Percentiles rank a stretch among this genome's conserved stretches.
phyloP scores from a whole-genome alignment of 2,329 filamentous ascomycete genomes.

The Phoma sp. region DNA sequence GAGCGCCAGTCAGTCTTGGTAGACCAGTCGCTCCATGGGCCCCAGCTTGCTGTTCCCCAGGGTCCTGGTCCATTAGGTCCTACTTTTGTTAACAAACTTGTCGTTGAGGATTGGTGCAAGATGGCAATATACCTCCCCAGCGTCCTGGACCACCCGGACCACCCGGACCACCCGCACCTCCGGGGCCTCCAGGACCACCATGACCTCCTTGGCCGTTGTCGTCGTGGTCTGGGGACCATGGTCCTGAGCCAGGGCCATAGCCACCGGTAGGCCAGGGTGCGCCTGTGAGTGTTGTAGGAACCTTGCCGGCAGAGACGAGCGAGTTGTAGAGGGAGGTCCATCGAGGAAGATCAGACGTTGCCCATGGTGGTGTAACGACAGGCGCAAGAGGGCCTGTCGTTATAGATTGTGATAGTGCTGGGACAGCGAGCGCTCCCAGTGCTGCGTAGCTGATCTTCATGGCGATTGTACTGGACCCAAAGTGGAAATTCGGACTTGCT shows the following conservation, averaged over 20 bases:
- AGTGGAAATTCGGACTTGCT: not conserved
- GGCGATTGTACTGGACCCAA: not conserved
- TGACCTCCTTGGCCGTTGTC: constrained; percentile 11
- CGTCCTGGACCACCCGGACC: constrained; percentile 21
- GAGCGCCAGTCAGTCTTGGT: constrained; percentile 37
- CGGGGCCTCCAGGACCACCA: constrained; percentile 26
- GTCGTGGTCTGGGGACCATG: constrained; percentile 24
- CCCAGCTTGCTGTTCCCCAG: constrained; percentile 36
- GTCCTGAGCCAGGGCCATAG: constrained; percentile 31
- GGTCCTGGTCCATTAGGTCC: constrained; percentile 36
- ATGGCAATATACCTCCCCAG: constrained; percentile 30
- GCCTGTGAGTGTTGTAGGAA: constrained; percentile 35
- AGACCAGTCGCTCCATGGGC: constrained; percentile 40
- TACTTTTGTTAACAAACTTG: constrained; percentile 6
- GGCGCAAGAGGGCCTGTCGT: not conserved
- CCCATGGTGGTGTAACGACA: constrained; percentile 28
- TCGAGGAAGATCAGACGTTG: constrained; percentile 25
- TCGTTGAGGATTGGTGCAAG: not conserved
- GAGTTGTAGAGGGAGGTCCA: constrained; percentile 40
- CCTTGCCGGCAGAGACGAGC: constrained; percentile 31
- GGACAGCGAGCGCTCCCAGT: constrained; percentile 5
- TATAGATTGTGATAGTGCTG: constrained; percentile 5
- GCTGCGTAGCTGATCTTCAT: constrained; percentile 15
- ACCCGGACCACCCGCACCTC: constrained; percentile 28
- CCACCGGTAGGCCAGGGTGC: constrained; percentile 33